Conservation (phyloP, 1,284 basidiomycete genomes). For the Acaromyces ingoldii region DNA sequence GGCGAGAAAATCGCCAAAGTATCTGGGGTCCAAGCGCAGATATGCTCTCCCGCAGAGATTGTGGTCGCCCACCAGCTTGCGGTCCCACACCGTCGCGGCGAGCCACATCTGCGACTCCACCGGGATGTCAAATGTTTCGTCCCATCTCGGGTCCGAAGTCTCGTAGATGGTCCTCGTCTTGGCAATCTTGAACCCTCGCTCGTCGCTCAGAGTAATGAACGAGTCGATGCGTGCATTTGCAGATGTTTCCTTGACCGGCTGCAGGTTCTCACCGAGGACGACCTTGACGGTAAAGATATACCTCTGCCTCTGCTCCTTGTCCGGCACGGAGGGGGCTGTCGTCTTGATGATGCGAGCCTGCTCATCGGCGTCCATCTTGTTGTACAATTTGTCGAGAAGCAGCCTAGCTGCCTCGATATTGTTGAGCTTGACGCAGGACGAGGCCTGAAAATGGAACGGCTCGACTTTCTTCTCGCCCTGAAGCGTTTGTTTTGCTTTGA, state of each 20-base stretch:
- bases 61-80: constrained; percentile 64
- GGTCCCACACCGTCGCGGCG: constrained; percentile 88
- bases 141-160: constrained; percentile 83
- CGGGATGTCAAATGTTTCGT: constrained; percentile 92
- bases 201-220: constrained; percentile 90
- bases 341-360: constrained; percentile 62
- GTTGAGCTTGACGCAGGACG: constrained; percentile 92
- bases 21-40: constrained; percentile 80
- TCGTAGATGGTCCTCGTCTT: constrained; percentile 97
- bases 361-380: constrained; percentile 82
- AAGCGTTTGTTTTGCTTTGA: constrained; percentile 76
- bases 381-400: constrained; percentile 88
- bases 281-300: constrained; percentile 94
- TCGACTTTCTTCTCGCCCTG: constrained; percentile 83
- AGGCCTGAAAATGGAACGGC: constrained; percentile 86
- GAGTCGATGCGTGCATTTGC: constrained; percentile 61
- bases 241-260: constrained; percentile 28
- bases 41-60: constrained; percentile 87
- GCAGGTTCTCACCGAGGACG: constrained; percentile 57
- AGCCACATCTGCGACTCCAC: constrained; percentile 79
- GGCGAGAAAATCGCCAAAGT: constrained; percentile 81
- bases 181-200: constrained; percentile 78
- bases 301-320: constrained; percentile 19
- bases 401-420: constrained; percentile 89
- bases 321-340: constrained; percentile 55